phyloP scores from a whole-genome alignment of 495 filamentous ascomycete genomes.

The Aspergillus campestris region DNA sequence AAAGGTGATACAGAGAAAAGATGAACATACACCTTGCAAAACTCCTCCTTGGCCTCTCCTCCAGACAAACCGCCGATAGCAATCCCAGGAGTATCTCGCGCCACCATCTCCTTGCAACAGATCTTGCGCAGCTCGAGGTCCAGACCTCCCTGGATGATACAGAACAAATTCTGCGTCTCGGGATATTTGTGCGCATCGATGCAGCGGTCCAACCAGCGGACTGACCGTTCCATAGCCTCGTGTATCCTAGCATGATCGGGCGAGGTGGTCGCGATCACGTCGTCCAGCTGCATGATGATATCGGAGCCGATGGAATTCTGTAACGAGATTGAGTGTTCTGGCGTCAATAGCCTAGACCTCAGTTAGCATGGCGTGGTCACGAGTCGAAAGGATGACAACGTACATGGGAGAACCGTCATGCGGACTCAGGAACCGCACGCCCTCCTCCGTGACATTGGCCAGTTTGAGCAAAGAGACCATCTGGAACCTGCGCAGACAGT shows the following conservation, averaged over 20 bases:
- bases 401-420: conserved; percentile 94
- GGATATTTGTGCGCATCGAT: conserved; percentile 86
- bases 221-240: conserved; percentile 89
- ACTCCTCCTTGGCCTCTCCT: conserved; percentile 64
- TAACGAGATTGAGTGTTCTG: conserved; percentile 91
- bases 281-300: conserved; percentile 99
- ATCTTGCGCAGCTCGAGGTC: conserved; percentile 80
- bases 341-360: conserved; percentile 65
- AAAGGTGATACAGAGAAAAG: not conserved
- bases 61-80: conserved; percentile 93
- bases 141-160: conserved; percentile 93
- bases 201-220: conserved; percentile 98
- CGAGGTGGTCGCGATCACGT: conserved; percentile 91
- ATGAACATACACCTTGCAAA: conserved; percentile 46
- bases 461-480: conserved; percentile 97
- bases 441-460: conserved; percentile 89
- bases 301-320: conserved; percentile 97
- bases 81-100: conserved; percentile 86
- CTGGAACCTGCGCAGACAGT: conserved; percentile 61
- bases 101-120: conserved; percentile 86
- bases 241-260: conserved; percentile 78
- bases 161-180: conserved; percentile 87
- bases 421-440: conserved; percentile 87
- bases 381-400: conserved; percentile 4
- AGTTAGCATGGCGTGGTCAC: not conserved